Base-by-base conservation (phyloP, 2,329 filamentous ascomycete genomes). In the Penicillium sclerotiorum region DNA sequence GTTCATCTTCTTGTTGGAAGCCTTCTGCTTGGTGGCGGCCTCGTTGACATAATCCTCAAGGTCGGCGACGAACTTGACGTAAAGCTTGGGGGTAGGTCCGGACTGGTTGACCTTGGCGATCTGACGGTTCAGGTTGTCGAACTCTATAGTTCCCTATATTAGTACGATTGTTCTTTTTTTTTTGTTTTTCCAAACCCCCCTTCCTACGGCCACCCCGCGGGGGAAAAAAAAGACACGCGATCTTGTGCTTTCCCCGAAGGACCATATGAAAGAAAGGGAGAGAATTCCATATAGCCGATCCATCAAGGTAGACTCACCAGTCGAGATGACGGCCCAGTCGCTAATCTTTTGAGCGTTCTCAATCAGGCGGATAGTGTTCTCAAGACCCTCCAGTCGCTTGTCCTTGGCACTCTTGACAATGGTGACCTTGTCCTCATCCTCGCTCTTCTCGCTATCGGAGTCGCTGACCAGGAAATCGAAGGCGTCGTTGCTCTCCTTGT, bases 1-100 rank as follows among this genome's bases (percentile, higher is more conserved):
- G 77, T 96, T 99, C 92, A 97, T 96, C 83, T 96, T 97, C 85
- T 96, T 96, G 57, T 87, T 85, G 2, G 89, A 89, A 61, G 95
- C 89, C 80, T 99, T 99, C 71, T 95, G 90, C 82, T 96, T 96
- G 65, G 91, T 85, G 59, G 95, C 83, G 20, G 92, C 87, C 79
- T 99, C 95, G 70, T 92, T 92, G 81, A 96, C 89, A 69, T 88
- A 85, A 65, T 95, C 92, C 77, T 99, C 94, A 58, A 99, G 81
- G 69, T 99, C 93, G 64, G 93, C 88, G 60, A 97, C 84, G 60
- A 88, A 87, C 78, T 94, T 92, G 75, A 99, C 86, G 77, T 96
- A 99, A 56, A 88, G 76, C 80, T 95, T 96, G 50, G 94, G 94
- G 30, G 85, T 83, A 72, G 88, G 89, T 68, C 87, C 86, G 65